Base-by-base conservation (phyloP, 2,329 filamentous ascomycete species). In the Pleoardoris graminearum region DNA sequence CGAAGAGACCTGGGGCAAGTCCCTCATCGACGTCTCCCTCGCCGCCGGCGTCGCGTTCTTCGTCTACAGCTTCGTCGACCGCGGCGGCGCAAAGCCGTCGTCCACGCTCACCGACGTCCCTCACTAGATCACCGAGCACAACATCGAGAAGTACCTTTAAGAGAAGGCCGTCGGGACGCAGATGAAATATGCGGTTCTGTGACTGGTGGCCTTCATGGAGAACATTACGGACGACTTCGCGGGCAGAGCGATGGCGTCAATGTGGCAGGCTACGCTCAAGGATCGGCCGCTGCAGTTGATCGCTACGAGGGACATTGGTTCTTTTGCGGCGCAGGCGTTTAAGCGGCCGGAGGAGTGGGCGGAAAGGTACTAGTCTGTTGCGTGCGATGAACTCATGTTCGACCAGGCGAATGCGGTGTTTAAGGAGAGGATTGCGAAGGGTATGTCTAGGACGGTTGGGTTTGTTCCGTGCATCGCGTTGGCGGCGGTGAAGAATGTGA, bases 151-250 rank as follows among this genome's bases (percentile, higher is more conserved):
- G 48, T 75, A 87, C 55, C 78, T 87, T 7, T 69, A 78, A 32
- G 69, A 78, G 17, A 39, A 51, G 27, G 48, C 61, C 2, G 69
- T 43, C 73, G 68, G 66, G 3, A 71, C 67, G 2, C 55, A 71
- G 1, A 83, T 84, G 81, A 67, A 66, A 3, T 87, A 79, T 76
- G 83, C 81, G 0, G 78, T 87, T 32, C 71, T 87, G 1, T 79
- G 83, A 5, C 84, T 84, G 0, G 77, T 79, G 0, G 80, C 78
- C 2, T 87, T 86, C 69, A 80, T 84, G 71, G 83, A 86, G 38
- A 82, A 84, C 67, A 51, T 80, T 7, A 65, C 64, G 1, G 66
- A 74, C 1, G 70, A 79, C 55, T 54, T 75, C 11, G 29, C 48
- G 19, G 61, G 61, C 5, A 60, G 61, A 46, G 55, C 50, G n/a